Percentiles rank a stretch among this genome's conserved stretches.
These are phyloP conservation scores for Camellia granthamiana DNA, from an alignment of 148 eudicot genomes.

Conservation along the genomic window DNA sequence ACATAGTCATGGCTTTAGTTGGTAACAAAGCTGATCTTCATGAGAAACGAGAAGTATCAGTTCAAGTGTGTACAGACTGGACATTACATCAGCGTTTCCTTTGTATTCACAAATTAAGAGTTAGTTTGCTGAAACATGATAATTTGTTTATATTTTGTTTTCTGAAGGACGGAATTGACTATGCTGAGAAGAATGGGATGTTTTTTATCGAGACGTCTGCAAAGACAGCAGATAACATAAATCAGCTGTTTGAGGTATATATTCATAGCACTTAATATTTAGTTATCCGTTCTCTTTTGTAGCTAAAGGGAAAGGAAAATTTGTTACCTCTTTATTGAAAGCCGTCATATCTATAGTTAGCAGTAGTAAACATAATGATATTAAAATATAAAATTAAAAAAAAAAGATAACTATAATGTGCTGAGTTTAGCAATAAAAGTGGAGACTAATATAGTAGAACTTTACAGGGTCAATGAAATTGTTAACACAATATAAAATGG, in stretches of 20 bases:
- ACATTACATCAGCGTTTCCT: neutral
- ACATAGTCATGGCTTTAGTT: slow-evolving; percentile 95
- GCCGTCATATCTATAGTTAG: neutral
- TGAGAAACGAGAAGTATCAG: slow-evolving; percentile 78
- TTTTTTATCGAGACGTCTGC: slow-evolving; percentile 98
- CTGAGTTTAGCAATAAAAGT: too few relatives aligned
- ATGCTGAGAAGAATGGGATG: slow-evolving; percentile 96
- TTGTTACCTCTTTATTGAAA: neutral
- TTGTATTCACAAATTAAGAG: neutral
- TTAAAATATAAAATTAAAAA: too few relatives aligned
- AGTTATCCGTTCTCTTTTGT: too few relatives aligned
- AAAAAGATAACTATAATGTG: too few relatives aligned
- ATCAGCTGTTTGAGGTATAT: slow-evolving; percentile 93
- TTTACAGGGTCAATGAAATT: too few relatives aligned
- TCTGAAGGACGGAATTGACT: slow-evolving; percentile 70
- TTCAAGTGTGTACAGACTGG: slow-evolving; percentile 53
- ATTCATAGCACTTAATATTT: neutral
- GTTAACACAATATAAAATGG: too few relatives aligned
- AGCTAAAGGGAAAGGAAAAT: too few relatives aligned
- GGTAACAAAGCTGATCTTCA: slow-evolving; percentile 98
- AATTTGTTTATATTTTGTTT: slow-evolving; percentile 3
- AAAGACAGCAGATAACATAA: slow-evolving; percentile 95
- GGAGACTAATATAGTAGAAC: too few relatives aligned
- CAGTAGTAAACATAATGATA: too few relatives aligned
- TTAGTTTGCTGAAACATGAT: neutral